These are phyloP conservation scores for Candida frijolesensis DNA, from an alignment of 1,139 yeast species.

Conservation along the genomic window DNA sequence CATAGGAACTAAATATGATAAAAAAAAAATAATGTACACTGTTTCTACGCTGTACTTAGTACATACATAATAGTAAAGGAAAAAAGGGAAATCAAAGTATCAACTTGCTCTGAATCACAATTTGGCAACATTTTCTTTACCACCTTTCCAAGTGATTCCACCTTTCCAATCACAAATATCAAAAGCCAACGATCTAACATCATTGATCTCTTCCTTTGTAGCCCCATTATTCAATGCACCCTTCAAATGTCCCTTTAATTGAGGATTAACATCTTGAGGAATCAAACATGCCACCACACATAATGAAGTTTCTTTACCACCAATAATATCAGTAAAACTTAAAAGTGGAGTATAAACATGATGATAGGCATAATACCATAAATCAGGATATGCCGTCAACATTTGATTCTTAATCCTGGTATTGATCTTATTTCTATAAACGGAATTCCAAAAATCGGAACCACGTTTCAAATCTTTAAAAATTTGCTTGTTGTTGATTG, in stretches of 20 bases:
- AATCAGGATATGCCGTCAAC: slow-evolving; percentile 78
- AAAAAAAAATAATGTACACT: background rate
- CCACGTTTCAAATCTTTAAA: slow-evolving; percentile 50
- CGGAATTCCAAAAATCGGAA: slow-evolving; percentile 65
- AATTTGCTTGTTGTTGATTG: slow-evolving; percentile 32
- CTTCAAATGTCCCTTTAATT: slow-evolving; percentile 82
- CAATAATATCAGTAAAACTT: slow-evolving; percentile 63
- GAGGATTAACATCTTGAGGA: slow-evolving; percentile 86
- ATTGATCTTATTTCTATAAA: slow-evolving; percentile 52
- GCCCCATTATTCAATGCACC: slow-evolving; percentile 87
- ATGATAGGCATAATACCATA: slow-evolving; percentile 71
- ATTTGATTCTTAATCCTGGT: slow-evolving; percentile 59
- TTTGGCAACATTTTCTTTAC: slow-evolving; percentile 65
- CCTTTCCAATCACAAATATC: slow-evolving; percentile 68
- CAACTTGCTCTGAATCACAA: slow-evolving; percentile 24
- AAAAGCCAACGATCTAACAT: slow-evolving; percentile 62
- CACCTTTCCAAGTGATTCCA: slow-evolving; percentile 53
- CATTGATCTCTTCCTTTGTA: slow-evolving; percentile 59
- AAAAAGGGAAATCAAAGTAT: background rate
- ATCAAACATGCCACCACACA: slow-evolving; percentile 78
- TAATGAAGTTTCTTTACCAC: slow-evolving; percentile 72
- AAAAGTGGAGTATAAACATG: slow-evolving; percentile 82
- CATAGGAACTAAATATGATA: background rate
- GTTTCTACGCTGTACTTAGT: too few relatives aligned
- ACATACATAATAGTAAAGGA: too few relatives aligned